Evolutionary conservation across 768 basidiomycete species (phyloP).

Genomic region (Phallus indusiatus): DNA sequence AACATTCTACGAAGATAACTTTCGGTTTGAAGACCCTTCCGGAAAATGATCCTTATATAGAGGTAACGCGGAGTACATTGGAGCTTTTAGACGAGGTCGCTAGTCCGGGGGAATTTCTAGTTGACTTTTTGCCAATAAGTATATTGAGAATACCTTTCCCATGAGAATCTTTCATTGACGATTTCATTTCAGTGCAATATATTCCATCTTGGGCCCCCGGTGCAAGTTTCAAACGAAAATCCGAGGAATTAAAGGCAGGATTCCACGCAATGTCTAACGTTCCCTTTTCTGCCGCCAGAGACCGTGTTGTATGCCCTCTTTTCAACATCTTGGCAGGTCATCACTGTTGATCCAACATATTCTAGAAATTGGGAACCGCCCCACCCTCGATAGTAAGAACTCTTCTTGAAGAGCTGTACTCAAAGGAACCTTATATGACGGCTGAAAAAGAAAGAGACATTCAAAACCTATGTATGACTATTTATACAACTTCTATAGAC

Average conservation of each 20-base stretch:
- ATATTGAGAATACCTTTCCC: background rate
- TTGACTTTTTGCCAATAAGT: background rate
- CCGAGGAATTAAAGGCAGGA: slow-evolving; percentile 32
- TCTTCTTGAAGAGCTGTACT: background rate
- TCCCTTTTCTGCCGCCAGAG: slow-evolving; percentile 31
- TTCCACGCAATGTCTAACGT: slow-evolving; percentile 40
- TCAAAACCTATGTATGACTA: slow-evolving; percentile 10
- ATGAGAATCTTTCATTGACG: background rate
- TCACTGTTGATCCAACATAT: background rate
- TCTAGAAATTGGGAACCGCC: background rate
- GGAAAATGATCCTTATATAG: background rate
- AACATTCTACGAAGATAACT: background rate
- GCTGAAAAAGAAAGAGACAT: slow-evolving; percentile 3
- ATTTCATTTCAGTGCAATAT: slow-evolving; percentile 3
- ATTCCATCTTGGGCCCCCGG: slow-evolving; percentile 12
- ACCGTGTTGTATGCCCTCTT: slow-evolving; percentile 26
- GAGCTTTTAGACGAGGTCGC: background rate
- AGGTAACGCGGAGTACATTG: background rate
- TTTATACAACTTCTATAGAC: slow-evolving; percentile 25
- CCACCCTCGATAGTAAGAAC: background rate
- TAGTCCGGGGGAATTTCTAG: background rate
- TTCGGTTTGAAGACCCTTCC: background rate
- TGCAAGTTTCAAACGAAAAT: slow-evolving; percentile 8
- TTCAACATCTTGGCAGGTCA: background rate
- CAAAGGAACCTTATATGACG: background rate